Conservation (phyloP, 176 grass and related monocot genomes). For the Paspalum notatum region DNA sequence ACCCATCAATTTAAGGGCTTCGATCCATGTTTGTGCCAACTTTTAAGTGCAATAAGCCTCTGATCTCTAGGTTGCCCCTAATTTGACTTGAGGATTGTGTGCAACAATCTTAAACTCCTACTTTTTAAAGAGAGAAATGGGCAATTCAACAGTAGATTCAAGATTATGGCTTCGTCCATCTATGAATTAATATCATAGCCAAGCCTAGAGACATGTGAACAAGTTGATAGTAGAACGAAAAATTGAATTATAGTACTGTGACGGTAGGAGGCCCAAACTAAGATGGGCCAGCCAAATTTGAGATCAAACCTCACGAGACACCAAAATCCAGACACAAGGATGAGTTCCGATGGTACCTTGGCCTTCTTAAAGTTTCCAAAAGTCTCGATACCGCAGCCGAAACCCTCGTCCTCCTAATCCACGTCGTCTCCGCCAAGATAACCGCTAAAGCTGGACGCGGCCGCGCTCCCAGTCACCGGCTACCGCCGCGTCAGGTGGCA, state of each 20-base stretch:
- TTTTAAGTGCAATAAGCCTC: neutral
- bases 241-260: neutral
- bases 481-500: conserved; percentile 47
- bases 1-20: too few species aligned
- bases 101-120: too few species aligned
- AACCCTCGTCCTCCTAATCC: conserved; percentile 67
- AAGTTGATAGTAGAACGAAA: neutral
- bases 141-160: neutral
- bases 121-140: neutral
- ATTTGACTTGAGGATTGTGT: neutral
- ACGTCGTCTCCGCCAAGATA: conserved; percentile 37
- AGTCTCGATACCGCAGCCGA: conserved; percentile 60
- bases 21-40: neutral
- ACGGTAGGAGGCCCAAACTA: neutral
- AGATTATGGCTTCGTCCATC: neutral
- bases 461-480: conserved; percentile 37
- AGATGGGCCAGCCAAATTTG: neutral
- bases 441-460: conserved; percentile 36
- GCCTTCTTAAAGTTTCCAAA: conserved; percentile 67
- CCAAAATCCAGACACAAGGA: neutral
- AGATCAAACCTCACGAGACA: neutral
- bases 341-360: conserved; percentile 50
- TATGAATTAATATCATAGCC: neutral
- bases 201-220: neutral
- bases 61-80: neutral